Conservation (phyloP, 1,139 yeast genomes). For the Debaryomycetaceae sp. region DNA sequence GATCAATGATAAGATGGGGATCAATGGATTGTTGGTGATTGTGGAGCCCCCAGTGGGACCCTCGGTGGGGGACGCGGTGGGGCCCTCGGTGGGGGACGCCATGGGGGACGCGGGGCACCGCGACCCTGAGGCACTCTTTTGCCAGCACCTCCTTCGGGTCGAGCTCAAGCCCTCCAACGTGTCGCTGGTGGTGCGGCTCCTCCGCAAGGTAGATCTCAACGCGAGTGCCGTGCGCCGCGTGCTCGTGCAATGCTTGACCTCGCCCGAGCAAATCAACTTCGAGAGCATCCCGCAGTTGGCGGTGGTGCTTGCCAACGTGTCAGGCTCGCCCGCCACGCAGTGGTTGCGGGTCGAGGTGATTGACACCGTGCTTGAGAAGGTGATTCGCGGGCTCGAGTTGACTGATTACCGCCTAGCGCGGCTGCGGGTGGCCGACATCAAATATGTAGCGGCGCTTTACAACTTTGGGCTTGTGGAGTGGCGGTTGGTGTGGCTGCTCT, state of each 20-base stretch:
- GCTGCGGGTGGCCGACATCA: slow-evolving; percentile 57
- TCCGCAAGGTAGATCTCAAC: slow-evolving; percentile 39
- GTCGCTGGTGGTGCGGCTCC: slow-evolving; percentile 30
- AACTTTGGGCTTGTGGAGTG: slow-evolving; percentile 46
- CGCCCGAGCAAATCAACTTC: slow-evolving; percentile 60
- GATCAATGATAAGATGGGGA: slow-evolving; percentile 53
- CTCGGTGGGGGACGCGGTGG: slow-evolving; percentile 18
- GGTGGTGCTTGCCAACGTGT: slow-evolving; percentile 35
- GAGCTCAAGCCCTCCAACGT: slow-evolving; percentile 44
- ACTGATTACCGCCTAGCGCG: slow-evolving; percentile 61
- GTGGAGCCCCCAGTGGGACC: slow-evolving; percentile 55
- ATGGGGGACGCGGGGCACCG: slow-evolving; percentile 17
- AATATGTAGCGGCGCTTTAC: slow-evolving; percentile 56
- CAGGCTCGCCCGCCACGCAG: slow-evolving; percentile 10
- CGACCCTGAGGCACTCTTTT: slow-evolving; percentile 44
- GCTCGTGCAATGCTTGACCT: slow-evolving; percentile 50
- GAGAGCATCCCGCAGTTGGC: slow-evolving; percentile 53
- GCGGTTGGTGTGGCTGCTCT: slow-evolving; percentile 45
- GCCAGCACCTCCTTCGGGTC: slow-evolving; percentile 44
- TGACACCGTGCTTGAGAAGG: slow-evolving; percentile 64
- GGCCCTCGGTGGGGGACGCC: slow-evolving; percentile 21
- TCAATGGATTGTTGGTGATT: slow-evolving; percentile 55
- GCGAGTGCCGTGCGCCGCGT: slow-evolving; percentile 36
- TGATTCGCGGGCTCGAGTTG: slow-evolving; percentile 62
- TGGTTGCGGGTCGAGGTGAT: slow-evolving; percentile 32